phyloP scores from a whole-genome alignment of 176 grass and related monocot species.

The Oryza glaberrima region DNA sequence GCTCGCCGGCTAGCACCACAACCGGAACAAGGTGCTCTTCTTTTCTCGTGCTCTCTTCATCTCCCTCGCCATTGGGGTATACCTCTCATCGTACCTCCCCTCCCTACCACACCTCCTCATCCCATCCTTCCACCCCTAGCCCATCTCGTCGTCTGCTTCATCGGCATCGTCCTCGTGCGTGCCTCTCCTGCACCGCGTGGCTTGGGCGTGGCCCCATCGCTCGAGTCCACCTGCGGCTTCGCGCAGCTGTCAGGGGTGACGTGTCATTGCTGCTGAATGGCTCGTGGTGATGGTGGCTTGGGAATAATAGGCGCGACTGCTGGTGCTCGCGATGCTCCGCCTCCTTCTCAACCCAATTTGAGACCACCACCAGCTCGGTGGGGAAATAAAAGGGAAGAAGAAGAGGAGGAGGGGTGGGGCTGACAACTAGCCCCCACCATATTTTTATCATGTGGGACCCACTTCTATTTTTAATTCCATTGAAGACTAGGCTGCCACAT shows the following conservation, averaged over 20 bases:
- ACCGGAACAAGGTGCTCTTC: slow-evolving; percentile 97
- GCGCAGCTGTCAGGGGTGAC: slow-evolving; percentile 60
- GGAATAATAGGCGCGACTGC: slow-evolving; percentile 84
- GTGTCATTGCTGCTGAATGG: slow-evolving; percentile 77
- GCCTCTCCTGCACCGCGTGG: slow-evolving; percentile 56
- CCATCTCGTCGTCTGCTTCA: neutral
- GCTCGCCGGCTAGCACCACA: slow-evolving; percentile 87
- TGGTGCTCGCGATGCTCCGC: slow-evolving; percentile 77
- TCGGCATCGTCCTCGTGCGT: slow-evolving; percentile 49
- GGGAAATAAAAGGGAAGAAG: too few species aligned
- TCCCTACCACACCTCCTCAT: slow-evolving; percentile 67
- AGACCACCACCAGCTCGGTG: too few species aligned
- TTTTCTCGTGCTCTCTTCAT: slow-evolving; percentile 90
- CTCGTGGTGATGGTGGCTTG: slow-evolving; percentile 88
- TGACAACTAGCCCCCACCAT: too few species aligned
- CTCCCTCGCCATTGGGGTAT: slow-evolving; percentile 79
- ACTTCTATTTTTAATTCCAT: too few species aligned
- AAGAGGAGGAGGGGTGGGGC: too few species aligned
- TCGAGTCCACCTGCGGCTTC: slow-evolving; percentile 59
- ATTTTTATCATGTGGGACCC: too few species aligned
- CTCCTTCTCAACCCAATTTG: slow-evolving; percentile 61
- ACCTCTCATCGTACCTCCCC: slow-evolving; percentile 79
- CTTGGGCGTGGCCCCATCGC: slow-evolving; percentile 41
- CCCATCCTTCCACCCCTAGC: slow-evolving; percentile 47
- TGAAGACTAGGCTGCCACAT: too few species aligned